Percentiles rank a stretch among this genome's conserved stretches.
These are phyloP conservation scores for Syncephalis plumigaleata DNA, from an alignment of 371 early-diverging fungal species.

Conservation along the genomic window DNA sequence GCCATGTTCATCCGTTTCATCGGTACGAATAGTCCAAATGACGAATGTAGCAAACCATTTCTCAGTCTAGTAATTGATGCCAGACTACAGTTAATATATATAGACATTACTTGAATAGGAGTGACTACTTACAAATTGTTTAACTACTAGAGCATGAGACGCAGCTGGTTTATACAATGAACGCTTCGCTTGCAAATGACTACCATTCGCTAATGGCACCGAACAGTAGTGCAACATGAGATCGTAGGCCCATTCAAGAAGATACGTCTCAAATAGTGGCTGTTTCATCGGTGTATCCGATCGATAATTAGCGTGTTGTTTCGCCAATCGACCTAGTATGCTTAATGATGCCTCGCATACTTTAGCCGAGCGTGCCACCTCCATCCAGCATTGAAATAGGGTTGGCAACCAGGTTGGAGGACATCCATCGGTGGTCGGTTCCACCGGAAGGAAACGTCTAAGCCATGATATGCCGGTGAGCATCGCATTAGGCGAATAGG, in stretches of 20 bases:
- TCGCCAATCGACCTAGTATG: slow-evolving; percentile 41
- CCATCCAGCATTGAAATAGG: slow-evolving; percentile 57
- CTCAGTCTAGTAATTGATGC: too few species aligned
- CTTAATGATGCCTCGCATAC: slow-evolving; percentile 41
- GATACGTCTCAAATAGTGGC: too few species aligned
- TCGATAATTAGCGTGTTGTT: slow-evolving; percentile 1
- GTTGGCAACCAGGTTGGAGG: slow-evolving; percentile 52
- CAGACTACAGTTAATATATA: too few species aligned
- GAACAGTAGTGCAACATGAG: too few species aligned
- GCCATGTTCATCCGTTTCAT: slow-evolving; percentile 8
- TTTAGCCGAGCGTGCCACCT: slow-evolving; percentile 25
- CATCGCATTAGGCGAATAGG: slow-evolving; percentile 23
- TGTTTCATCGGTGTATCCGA: too few species aligned
- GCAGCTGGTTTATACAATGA: too few species aligned
- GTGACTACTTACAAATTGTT: too few species aligned
- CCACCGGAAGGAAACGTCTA: slow-evolving; percentile 32
- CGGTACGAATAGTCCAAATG: slow-evolving; percentile 38
- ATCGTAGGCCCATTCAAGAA: too few species aligned
- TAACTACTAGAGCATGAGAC: too few species aligned
- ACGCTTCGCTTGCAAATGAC: too few species aligned
- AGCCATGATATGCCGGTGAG: slow-evolving; percentile 32
- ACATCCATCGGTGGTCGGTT: slow-evolving; percentile 9
- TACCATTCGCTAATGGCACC: too few species aligned
- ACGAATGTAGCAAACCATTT: slow-evolving; percentile 46
- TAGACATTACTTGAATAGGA: too few species aligned